phyloP scores from a whole-genome alignment of 1,139 yeast species.

The Suhomyces panamericanus region DNA sequence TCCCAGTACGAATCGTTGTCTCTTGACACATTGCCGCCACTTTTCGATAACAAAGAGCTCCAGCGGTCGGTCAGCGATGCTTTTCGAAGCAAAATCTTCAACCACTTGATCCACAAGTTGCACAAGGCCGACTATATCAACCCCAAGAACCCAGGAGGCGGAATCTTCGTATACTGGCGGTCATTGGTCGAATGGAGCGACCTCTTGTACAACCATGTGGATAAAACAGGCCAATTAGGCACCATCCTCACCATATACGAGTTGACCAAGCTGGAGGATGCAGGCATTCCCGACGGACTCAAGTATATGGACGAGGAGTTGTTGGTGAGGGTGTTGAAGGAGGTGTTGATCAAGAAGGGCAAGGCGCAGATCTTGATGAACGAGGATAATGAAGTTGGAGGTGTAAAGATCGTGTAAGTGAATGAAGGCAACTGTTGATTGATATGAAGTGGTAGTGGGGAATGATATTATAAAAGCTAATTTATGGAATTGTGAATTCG shows the following conservation, averaged over 20 bases:
- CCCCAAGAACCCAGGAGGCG: slow-evolving; percentile 41
- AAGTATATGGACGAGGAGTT: slow-evolving; percentile 61
- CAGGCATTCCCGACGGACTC: slow-evolving; percentile 56
- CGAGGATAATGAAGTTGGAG: slow-evolving; percentile 59
- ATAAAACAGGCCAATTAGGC: slow-evolving; percentile 74
- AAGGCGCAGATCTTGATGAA: slow-evolving; percentile 65
- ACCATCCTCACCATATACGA: slow-evolving; percentile 83
- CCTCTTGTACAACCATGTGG: slow-evolving; percentile 47
- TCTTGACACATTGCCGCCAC: slow-evolving; percentile 25
- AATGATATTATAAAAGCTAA: no score
- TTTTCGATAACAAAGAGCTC: slow-evolving; percentile 53
- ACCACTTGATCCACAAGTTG: slow-evolving; percentile 54
- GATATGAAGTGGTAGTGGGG: no score
- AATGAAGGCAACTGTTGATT: background rate
- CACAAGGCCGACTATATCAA: slow-evolving; percentile 54
- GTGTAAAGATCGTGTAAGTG: slow-evolving; percentile 58
- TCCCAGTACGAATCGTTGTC: slow-evolving; percentile 29
- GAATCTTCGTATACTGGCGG: slow-evolving; percentile 67
- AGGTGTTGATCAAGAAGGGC: slow-evolving; percentile 62
- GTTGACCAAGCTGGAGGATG: slow-evolving; percentile 63
- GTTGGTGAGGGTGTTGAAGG: slow-evolving; percentile 53
- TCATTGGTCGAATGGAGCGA: slow-evolving; percentile 78
- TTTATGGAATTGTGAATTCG: no score
- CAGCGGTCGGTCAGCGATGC: slow-evolving; percentile 56
- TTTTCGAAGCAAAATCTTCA: slow-evolving; percentile 56